Percentiles rank a stretch among this genome's conserved stretches.
These are phyloP conservation scores for Aquilaria sinensis DNA, from an alignment of 345 rosid species.

Conservation along the genomic window DNA sequence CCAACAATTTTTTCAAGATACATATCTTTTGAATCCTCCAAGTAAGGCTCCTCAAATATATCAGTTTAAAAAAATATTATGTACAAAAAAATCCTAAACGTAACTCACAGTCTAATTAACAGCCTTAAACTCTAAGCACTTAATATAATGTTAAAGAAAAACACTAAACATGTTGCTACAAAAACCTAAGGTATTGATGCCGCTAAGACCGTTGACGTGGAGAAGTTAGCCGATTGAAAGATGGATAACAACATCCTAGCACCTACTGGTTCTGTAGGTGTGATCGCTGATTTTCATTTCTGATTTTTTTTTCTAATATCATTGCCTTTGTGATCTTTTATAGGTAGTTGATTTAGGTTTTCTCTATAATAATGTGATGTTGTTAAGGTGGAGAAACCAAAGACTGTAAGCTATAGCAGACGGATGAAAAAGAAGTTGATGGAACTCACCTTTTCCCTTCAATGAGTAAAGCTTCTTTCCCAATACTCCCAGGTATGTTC, in stretches of 20 bases:
- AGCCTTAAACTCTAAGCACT: too few species aligned
- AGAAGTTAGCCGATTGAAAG: constrained; percentile 42
- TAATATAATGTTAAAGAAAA: too few species aligned
- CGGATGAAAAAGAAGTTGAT: constrained; percentile 33
- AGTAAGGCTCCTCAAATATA: too few species aligned
- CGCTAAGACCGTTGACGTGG: constrained; percentile 34
- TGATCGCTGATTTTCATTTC: constrained; percentile 28
- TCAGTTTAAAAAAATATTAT: too few species aligned
- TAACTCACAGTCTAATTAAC: too few species aligned
- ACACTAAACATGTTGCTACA: too few species aligned
- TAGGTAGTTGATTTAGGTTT: too few species aligned
- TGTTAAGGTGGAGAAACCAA: too few species aligned
- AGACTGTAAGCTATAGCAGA: constrained; percentile 14
- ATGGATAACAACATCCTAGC: constrained; percentile 35
- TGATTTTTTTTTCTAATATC: constrained; percentile 11
- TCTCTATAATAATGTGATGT: too few species aligned
- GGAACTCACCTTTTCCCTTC: constrained; percentile 36
- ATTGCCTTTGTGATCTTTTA: constrained; percentile 5
- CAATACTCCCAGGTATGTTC: constrained; percentile 66
- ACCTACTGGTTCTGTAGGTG: constrained; percentile 28
- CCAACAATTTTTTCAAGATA: too few species aligned
- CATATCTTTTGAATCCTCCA: too few species aligned
- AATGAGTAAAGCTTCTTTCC: constrained; percentile 91
- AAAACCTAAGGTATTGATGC: constrained; percentile 15
- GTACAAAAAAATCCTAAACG: too few species aligned